Conservation (phyloP, 2,329 filamentous ascomycete genomes). For the Aspergillus ochraceus region DNA sequence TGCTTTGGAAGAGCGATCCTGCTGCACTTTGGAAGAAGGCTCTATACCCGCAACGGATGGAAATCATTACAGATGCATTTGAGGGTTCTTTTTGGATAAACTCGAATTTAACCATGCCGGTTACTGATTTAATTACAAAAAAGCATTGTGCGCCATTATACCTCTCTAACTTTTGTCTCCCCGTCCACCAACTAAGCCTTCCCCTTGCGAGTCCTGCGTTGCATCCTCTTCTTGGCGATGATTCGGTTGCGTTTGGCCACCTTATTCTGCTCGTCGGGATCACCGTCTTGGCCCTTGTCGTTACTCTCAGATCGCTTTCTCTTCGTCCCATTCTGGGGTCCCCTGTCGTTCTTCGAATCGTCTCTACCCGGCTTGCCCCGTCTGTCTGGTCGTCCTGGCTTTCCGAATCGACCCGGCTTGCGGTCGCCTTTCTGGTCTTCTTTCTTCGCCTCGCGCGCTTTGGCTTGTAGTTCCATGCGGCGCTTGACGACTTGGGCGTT, state of each 20-base stretch:
- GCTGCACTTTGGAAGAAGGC: background rate
- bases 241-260: conserved; percentile 70
- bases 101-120: background rate
- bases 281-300: conserved; percentile 21
- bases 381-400: background rate
- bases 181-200: conserved; percentile 23
- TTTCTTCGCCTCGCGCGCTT: conserved; percentile 22
- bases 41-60: conserved; percentile 9
- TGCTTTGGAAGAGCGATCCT: too few species aligned
- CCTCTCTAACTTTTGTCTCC: conserved; percentile 9
- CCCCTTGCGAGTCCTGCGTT: conserved; percentile 63
- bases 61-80: conserved; percentile 19
- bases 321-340: conserved; percentile 27
- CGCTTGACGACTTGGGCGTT: conserved; percentile 93
- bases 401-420: conserved; percentile 15
- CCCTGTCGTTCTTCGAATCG: conserved; percentile 12
- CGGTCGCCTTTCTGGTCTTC: conserved; percentile 17
- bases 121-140: conserved; percentile 7
- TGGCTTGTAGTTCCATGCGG: conserved; percentile 48
- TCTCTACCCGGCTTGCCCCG: background rate
- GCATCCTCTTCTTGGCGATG: conserved; percentile 79
- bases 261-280: conserved; percentile 51
- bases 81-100: background rate
- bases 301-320: conserved; percentile 32
- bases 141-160: conserved; percentile 11